Conservation (phyloP, 2,329 filamentous ascomycete species). For the Fusarium nisikadoi region DNA sequence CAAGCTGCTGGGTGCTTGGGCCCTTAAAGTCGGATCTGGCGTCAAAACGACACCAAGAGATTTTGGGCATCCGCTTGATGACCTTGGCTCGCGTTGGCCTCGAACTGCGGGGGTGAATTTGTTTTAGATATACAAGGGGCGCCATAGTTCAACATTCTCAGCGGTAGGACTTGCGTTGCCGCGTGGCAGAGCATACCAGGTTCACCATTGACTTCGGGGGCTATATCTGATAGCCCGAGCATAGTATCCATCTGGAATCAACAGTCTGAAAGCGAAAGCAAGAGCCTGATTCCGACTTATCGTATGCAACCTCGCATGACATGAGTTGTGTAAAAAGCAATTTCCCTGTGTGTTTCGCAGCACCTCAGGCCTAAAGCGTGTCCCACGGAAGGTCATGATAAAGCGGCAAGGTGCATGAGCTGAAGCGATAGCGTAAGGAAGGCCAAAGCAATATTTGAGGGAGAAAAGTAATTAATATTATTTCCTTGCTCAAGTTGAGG, state of each 20-base stretch:
- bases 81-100: background rate
- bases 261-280: background rate
- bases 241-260: background rate
- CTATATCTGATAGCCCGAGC: background rate
- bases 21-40: conserved; percentile 6
- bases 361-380: background rate
- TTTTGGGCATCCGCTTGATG: background rate
- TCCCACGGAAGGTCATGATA: background rate
- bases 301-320: background rate
- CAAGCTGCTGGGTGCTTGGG: conserved; percentile 7
- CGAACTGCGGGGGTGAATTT: background rate
- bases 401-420: conserved; percentile 15
- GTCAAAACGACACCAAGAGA: conserved; percentile 6
- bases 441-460: background rate
- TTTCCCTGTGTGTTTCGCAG: background rate
- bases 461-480: background rate
- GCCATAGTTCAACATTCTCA: conserved; percentile 4
- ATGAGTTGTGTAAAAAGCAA: conserved; percentile 7
- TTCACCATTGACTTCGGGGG: conserved; percentile 2
- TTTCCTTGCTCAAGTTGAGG: background rate
- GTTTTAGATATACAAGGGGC: background rate
- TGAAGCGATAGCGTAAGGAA: conserved; percentile 5
- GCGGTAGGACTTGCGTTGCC: background rate
- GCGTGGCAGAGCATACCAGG: background rate
- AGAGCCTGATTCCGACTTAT: background rate